A percentile compares a stretch with the other conserved stretches of the same genome.
Evolutionary conservation across 2,329 filamentous ascomycete species (phyloP).

Genomic region (Trichoderma brevicompactum): DNA sequence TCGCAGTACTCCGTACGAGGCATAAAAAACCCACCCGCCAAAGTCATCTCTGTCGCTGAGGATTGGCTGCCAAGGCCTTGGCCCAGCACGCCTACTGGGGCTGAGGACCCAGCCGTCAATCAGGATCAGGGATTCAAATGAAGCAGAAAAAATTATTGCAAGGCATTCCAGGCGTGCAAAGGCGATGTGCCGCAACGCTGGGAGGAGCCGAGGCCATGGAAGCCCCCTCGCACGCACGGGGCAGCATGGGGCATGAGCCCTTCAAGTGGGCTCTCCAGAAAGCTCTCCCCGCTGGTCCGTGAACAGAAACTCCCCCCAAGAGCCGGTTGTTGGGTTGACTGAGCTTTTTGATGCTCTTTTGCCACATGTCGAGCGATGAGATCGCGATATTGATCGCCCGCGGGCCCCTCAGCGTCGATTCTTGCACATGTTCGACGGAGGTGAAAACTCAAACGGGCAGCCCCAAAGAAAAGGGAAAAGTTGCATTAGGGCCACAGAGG

Average conservation of each 20-base stretch:
- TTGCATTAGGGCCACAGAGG: not conserved
- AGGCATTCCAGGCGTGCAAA: not conserved
- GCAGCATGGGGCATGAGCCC: constrained; percentile 13
- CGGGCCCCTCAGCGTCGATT: not conserved
- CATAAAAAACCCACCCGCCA: not conserved
- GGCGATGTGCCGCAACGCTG: constrained; percentile 17
- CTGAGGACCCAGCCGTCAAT: constrained; percentile 5
- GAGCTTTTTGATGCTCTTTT: no score
- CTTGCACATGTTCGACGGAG: not conserved
- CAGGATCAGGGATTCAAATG: not conserved
- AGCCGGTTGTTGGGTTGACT: not conserved
- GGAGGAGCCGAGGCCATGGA: constrained; percentile 26
- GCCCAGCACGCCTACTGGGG: constrained; percentile 21
- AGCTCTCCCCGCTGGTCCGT: constrained; percentile 16
- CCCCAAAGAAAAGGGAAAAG: not conserved
- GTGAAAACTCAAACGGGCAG: not conserved
- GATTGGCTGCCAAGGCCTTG: not conserved
- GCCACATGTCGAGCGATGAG: constrained; percentile 1
- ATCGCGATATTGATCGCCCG: constrained; percentile 11
- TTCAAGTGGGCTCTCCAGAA: constrained; percentile 10
- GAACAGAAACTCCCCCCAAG: not conserved
- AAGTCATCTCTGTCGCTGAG: constrained; percentile 4
- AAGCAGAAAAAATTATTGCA: constrained; percentile 5
- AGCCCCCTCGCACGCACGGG: not conserved
- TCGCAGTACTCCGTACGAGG: not conserved